Conservation (phyloP, 2,329 filamentous ascomycete genomes). For the Monosporascus sp. region DNA sequence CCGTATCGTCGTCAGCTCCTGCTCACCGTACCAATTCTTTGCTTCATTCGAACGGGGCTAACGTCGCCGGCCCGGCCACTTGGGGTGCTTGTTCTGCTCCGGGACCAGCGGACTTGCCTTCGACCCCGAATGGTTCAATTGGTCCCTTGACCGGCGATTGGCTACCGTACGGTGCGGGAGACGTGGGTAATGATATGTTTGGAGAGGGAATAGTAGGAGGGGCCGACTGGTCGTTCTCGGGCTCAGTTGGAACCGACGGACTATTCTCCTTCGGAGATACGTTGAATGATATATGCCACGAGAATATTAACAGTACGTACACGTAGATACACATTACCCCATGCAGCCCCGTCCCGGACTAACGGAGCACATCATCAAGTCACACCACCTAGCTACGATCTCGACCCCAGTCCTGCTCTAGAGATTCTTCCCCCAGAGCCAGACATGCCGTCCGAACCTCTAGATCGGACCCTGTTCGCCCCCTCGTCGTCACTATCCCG, state of each 20-base stretch:
- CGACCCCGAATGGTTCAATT: conserved; percentile 17
- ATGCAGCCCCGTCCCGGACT: background rate
- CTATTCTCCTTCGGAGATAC: conserved; percentile 13
- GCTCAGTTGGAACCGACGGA: conserved; percentile 14
- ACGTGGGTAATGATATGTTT: conserved; percentile 8
- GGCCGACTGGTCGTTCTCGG: conserved; percentile 20
- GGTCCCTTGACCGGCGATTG: conserved; percentile 7
- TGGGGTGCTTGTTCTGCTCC: conserved; percentile 19
- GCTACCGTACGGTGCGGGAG: background rate
- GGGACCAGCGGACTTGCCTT: conserved; percentile 24
- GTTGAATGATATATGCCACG: conserved; percentile 12
- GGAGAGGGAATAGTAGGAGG: conserved; percentile 11
- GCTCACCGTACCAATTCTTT: conserved; percentile 14
- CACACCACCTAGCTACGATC: conserved; percentile 13
- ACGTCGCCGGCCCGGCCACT: conserved; percentile 7
- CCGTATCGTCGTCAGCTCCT: conserved; percentile 15
- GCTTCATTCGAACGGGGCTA: conserved; percentile 16
- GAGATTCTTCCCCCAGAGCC: conserved; percentile 6
- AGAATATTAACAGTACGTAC: conserved; percentile 21
- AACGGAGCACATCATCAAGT: conserved; percentile 3
- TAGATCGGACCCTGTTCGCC: background rate
- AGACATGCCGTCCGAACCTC: conserved; percentile 7
- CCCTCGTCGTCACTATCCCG: conserved; percentile 5
- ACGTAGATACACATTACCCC: background rate
- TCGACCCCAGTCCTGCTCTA: conserved; percentile 14